phyloP scores from a whole-genome alignment of 2,329 filamentous ascomycete genomes.

The Curvularia sp. region DNA sequence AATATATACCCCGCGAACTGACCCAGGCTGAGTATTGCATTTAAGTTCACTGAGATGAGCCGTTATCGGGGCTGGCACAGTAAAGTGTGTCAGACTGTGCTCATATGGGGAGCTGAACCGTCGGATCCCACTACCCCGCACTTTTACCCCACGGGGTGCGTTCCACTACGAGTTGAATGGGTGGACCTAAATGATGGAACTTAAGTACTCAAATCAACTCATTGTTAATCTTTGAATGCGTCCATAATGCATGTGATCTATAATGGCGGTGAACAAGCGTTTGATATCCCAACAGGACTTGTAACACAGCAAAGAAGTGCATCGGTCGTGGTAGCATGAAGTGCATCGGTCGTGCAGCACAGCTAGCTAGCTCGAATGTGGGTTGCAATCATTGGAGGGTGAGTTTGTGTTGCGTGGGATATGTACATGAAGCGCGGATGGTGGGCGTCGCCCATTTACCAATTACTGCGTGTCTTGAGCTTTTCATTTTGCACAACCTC shows the following conservation, averaged over 20 bases:
- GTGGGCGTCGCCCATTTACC: conserved; percentile 37
- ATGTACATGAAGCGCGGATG: conserved; percentile 17
- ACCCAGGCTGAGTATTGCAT: conserved; percentile 19
- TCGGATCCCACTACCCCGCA: conserved; percentile 45
- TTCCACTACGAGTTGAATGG: conserved; percentile 3
- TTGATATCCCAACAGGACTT: background rate
- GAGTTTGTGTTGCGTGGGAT: conserved; percentile 21
- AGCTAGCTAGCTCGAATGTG: conserved; percentile 16
- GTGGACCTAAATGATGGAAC: background rate
- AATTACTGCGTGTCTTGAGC: conserved; percentile 57
- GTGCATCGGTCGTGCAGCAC: conserved; percentile 10
- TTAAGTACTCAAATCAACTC: background rate
- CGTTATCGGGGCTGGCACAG: conserved; percentile 38
- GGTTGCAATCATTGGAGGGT: conserved; percentile 25
- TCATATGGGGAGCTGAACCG: conserved; percentile 31
- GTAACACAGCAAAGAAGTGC: background rate
- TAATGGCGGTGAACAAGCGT: background rate
- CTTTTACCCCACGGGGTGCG: conserved; percentile 35
- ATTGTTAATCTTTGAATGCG: too few species aligned
- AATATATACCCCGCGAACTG: background rate
- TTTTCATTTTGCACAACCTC: conserved; percentile 79
- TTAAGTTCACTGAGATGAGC: conserved; percentile 18
- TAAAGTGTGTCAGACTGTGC: conserved; percentile 35
- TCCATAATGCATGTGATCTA: background rate
- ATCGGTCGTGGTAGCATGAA: conserved; percentile 6